Conservation (phyloP, 176 grass and related monocot species). For the Raddia guianensis region DNA sequence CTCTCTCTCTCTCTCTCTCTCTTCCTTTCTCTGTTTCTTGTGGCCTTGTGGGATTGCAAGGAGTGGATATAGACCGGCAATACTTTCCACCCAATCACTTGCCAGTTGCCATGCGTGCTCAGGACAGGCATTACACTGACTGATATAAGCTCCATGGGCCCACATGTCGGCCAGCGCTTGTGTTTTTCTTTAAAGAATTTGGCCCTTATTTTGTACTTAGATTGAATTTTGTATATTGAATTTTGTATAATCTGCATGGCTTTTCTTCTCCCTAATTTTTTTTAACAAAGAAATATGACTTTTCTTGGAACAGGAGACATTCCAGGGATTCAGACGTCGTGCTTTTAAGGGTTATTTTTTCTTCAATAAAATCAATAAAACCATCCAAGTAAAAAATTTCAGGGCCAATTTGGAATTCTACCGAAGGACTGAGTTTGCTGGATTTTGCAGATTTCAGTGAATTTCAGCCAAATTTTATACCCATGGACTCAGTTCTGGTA, state of each 20-base stretch:
- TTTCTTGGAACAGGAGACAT: neutral
- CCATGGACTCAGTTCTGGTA: no score
- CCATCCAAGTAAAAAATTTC: no score
- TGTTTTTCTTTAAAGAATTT: neutral
- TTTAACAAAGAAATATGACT: neutral
- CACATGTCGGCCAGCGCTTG: neutral
- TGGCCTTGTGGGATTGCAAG: conserved; percentile 11
- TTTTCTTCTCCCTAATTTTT: neutral
- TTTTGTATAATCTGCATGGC: neutral
- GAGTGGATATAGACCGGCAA: neutral
- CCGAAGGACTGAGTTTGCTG: no score
- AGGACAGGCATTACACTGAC: neutral
- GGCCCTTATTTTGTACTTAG: neutral
- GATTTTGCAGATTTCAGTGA: no score
- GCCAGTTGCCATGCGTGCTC: neutral
- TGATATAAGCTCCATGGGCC: neutral
- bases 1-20: neutral
- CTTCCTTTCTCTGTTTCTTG: neutral
- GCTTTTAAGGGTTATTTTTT: no score
- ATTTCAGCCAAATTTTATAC: no score
- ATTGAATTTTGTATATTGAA: no score
- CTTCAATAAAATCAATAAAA: no score
- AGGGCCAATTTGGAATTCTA: no score
- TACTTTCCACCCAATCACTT: neutral
- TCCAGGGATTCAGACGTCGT: no score